phyloP scores from a whole-genome alignment of 345 rosid species.

The Eucalyptus melliodora region DNA sequence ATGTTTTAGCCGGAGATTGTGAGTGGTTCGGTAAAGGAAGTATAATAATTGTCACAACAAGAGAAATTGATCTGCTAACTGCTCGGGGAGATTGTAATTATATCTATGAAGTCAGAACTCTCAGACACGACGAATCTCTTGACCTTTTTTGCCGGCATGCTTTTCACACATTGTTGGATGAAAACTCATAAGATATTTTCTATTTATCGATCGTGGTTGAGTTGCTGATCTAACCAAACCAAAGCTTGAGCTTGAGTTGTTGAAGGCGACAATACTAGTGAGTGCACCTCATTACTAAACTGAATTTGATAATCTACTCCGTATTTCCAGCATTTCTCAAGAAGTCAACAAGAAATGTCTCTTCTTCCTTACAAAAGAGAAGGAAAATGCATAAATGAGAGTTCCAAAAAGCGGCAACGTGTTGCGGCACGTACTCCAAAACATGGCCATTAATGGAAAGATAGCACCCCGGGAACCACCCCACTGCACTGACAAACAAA shows the following conservation, averaged over 20 bases:
- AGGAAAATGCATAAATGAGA: not conserved
- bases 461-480: not conserved
- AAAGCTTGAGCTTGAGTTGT: not conserved
- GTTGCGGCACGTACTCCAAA: not conserved
- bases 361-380: not conserved
- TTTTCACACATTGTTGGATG: no score
- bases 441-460: not conserved
- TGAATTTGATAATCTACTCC: not conserved
- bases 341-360: not conserved
- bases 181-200: no score
- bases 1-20: not conserved
- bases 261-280: not conserved
- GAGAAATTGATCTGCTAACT: not conserved
- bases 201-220: no score
- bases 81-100: no score
- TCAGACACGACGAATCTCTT: no score
- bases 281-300: not conserved
- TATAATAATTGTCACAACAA: not conserved
- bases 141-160: no score
- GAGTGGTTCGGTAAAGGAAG: not conserved
- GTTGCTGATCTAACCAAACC: not conserved
- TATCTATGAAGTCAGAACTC: no score
- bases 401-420: not conserved
- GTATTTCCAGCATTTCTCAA: not conserved
- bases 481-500: not conserved